These are phyloP conservation scores for Dianthus caryophyllus DNA, from an alignment of 148 eudicot species.

Conservation along the genomic window DNA sequence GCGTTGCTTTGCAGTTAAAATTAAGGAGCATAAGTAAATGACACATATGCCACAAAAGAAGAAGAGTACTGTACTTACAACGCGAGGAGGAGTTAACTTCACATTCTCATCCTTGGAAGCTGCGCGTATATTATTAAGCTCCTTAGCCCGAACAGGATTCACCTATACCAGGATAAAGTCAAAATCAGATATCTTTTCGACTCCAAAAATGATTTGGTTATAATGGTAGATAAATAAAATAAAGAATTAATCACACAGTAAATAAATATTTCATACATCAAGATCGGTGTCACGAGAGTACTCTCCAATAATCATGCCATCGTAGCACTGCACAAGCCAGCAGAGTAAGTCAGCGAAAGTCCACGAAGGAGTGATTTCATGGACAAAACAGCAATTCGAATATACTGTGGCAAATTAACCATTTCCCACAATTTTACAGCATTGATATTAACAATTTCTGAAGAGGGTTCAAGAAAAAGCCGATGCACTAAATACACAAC, in stretches of 20 bases:
- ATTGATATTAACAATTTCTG: neutral
- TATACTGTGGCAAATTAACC: neutral
- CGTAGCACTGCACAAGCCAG: constrained; percentile 60
- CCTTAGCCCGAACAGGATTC: constrained; percentile 81
- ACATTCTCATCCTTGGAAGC: constrained; percentile 85
- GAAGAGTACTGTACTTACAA: constrained; percentile 43
- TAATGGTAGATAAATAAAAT: neutral
- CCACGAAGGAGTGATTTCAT: constrained; percentile 4
- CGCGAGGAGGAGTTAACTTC: constrained; percentile 88
- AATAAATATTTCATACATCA: constrained; percentile 58
- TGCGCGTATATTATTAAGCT: constrained; percentile 73
- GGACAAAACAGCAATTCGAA: no score
- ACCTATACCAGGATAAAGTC: constrained; percentile 46
- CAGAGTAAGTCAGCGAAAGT: constrained; percentile 8
- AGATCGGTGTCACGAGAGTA: constrained; percentile 94
- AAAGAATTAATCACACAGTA: neutral
- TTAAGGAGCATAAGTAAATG: neutral
- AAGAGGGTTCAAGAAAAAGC: neutral
- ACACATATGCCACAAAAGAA: constrained; percentile 6
- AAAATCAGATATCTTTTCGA: constrained; percentile 5
- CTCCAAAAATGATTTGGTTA: neutral
- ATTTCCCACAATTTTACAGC: neutral
- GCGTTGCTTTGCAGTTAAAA: neutral
- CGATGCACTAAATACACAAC: neutral
- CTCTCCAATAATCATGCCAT: constrained; percentile 98